A percentile compares a stretch with the other conserved stretches of the same genome.
Conservation (phyloP, 192 early-diverging fungal species). For the Umbelopsis sp. region DNA sequence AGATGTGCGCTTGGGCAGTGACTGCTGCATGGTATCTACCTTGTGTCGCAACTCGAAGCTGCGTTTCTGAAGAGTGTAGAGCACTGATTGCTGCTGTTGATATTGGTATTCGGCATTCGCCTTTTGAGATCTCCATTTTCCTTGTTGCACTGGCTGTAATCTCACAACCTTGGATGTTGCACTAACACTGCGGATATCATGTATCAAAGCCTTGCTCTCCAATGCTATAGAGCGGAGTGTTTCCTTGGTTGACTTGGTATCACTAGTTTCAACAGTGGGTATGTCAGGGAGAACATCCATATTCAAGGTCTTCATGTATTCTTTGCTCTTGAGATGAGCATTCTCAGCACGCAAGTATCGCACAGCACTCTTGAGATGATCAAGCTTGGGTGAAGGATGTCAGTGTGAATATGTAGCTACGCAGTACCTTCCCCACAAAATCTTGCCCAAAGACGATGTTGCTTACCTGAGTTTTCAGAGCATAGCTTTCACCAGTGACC, state of each 20-base stretch:
- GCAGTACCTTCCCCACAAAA: neutral
- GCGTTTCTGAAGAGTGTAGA: constrained; percentile 54
- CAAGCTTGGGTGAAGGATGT: constrained; percentile 47
- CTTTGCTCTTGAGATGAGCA: constrained; percentile 70
- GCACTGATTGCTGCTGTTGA: constrained; percentile 53
- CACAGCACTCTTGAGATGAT: constrained; percentile 74
- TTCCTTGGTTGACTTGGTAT: constrained; percentile 14
- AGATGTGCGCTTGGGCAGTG: neutral
- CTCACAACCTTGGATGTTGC: constrained; percentile 55
- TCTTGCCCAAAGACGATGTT: neutral
- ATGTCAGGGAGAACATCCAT: constrained; percentile 37
- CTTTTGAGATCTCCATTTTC: constrained; percentile 50
- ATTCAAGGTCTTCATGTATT: constrained; percentile 45
- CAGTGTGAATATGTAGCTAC: neutral
- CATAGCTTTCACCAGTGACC: constrained; percentile 7
- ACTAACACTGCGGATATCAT: constrained; percentile 44
- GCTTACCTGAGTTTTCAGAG: constrained; percentile 21
- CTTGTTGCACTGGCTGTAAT: constrained; percentile 31
- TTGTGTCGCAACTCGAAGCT: constrained; percentile 47
- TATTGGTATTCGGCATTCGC: constrained; percentile 54
- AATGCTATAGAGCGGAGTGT: constrained; percentile 43
- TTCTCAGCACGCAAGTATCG: constrained; percentile 82
- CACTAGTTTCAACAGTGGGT: constrained; percentile 15
- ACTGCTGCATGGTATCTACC: constrained; percentile 9
- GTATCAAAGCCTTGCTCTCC: constrained; percentile 51